These are phyloP conservation scores for Melampsora americana DNA, from an alignment of 1,284 basidiomycete genomes.

Conservation along the genomic window DNA sequence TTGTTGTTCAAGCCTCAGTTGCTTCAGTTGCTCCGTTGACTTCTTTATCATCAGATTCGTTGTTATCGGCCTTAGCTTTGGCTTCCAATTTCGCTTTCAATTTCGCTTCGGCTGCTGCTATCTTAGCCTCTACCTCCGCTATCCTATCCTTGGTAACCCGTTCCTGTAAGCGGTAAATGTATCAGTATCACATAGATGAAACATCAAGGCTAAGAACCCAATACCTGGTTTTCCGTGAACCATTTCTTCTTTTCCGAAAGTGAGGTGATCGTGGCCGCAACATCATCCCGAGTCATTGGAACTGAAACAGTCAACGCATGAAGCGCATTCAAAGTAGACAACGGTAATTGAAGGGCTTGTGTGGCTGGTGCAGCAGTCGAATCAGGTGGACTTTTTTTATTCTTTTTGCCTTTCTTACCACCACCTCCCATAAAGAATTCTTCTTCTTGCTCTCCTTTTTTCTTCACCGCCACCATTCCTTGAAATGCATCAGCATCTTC, in stretches of 20 bases:
- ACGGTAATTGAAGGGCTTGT: constrained; percentile 69
- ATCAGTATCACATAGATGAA: constrained; percentile 57
- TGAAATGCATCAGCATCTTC: constrained; percentile 64
- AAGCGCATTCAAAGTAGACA: constrained; percentile 80
- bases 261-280: constrained; percentile 80
- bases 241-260: constrained; percentile 91
- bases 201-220: constrained; percentile 56
- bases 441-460: constrained; percentile 81
- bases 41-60: constrained; percentile 61
- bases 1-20: background rate
- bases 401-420: constrained; percentile 67
- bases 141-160: constrained; percentile 55
- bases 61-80: constrained; percentile 75
- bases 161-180: constrained; percentile 10
- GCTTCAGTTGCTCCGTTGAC: background rate
- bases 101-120: constrained; percentile 49
- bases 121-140: constrained; percentile 58
- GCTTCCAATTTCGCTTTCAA: constrained; percentile 57
- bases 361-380: constrained; percentile 47
- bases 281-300: constrained; percentile 72
- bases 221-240: constrained; percentile 69
- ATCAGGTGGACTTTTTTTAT: constrained; percentile 61
- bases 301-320: constrained; percentile 85
- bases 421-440: constrained; percentile 76
- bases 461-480: constrained; percentile 69